phyloP scores from a whole-genome alignment of 2,329 filamentous ascomycete genomes.

The Xylaria sp. region DNA sequence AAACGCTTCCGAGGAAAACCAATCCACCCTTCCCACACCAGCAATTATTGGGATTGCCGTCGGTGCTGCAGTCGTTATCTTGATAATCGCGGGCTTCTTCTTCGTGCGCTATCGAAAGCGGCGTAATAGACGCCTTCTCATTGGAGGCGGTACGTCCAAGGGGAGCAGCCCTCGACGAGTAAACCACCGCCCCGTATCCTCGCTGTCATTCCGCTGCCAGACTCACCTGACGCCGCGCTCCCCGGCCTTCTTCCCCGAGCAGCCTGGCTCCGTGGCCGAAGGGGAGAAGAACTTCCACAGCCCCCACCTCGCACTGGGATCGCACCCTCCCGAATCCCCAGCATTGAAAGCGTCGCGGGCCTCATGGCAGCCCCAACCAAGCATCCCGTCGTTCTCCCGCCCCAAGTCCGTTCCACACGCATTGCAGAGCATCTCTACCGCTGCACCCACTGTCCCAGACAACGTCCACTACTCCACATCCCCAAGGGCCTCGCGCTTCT shows the following conservation, averaged over 20 bases:
- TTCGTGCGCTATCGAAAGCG: constrained; percentile 55
- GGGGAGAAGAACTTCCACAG: constrained; percentile 37
- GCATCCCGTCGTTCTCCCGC: constrained; percentile 20
- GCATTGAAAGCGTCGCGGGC: background rate
- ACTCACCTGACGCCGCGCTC: constrained; percentile 50
- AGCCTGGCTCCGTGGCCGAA: constrained; percentile 32
- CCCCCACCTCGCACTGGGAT: constrained; percentile 29
- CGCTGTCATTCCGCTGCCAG: constrained; percentile 59
- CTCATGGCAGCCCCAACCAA: background rate
- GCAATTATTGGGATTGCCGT: constrained; percentile 53
- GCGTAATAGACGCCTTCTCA: constrained; percentile 44
- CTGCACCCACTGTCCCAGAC: constrained; percentile 36
- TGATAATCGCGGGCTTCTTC: constrained; percentile 46
- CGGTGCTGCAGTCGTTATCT: constrained; percentile 46
- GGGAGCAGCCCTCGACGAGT: constrained; percentile 23
- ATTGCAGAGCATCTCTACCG: constrained; percentile 36
- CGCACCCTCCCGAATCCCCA: constrained; percentile 31
- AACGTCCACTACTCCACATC: constrained; percentile 41
- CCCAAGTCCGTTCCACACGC: constrained; percentile 23
- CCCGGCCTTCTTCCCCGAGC: constrained; percentile 44
- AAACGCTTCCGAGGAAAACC: constrained; percentile 18
- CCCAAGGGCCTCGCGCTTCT: constrained; percentile 39
- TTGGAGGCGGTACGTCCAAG: constrained; percentile 30
- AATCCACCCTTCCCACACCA: constrained; percentile 43
- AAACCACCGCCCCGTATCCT: constrained; percentile 48